Evolutionary conservation across 208 protist species (phyloP), one percentile per base, ranked within the genome.

Genomic region (Strigomonas culicis): DNA sequence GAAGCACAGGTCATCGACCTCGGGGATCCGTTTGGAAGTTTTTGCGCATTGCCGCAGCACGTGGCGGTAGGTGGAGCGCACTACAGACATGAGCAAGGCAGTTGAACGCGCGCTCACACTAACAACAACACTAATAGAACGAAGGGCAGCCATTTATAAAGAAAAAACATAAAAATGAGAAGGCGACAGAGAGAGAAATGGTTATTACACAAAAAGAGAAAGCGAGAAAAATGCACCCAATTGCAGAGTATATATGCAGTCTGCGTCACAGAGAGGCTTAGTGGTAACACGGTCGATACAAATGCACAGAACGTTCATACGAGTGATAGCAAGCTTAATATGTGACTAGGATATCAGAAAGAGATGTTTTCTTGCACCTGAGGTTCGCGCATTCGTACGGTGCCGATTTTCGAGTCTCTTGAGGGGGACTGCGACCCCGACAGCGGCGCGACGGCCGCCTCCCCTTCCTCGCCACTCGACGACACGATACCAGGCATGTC

Each of bases 1-100:
- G 31, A 86, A 92, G 70, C 77, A 87, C 28, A 90, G 36, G 50
- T 93, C 75, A 41, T 84, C 74, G 0, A 74, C 74, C n/a, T 87
- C 80, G 3, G 58, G 30, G 58, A 88, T 89, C 15, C 49, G 63
- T 27, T 68, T 57, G 0, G 66, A 75, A 0, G 70, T 70, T 39
- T 41, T 72, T 7, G 61, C 66, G 22, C 70, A 56, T 11, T 74
- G 72, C 13, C 82, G 79, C 6, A 95, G 75, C 13, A 95, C 71
- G 53, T 90, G 82, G 2, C 89, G 80, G 60, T 95, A 95, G 3
- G 75, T 64, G 6, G 77, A 81, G 15, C 81, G 74, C 4, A 80
- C 83, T 27, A 90, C 68, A 47, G 76, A 83, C 88, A 92, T 91
- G 22, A 55, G 28, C n/a, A 15, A 63, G 34, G 34, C 4, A 10